Conservation (phyloP, 208 protist genomes). For the Angomonas deanei region DNA sequence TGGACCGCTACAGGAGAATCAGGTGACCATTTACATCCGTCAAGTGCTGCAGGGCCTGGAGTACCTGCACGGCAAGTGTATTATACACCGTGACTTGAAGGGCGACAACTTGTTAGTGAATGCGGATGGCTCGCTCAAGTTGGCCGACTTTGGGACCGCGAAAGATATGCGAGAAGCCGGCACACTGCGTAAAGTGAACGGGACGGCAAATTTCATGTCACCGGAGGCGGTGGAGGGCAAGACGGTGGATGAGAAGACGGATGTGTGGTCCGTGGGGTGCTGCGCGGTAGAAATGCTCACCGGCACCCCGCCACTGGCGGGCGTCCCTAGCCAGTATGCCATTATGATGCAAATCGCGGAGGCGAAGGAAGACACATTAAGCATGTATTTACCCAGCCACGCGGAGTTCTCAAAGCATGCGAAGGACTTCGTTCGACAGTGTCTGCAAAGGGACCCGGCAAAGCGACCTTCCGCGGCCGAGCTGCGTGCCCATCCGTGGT, state of each 20-base stretch:
- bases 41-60: constrained; percentile 79
- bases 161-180: constrained; percentile 22
- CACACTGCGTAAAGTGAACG: constrained; percentile 43
- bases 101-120: constrained; percentile 89
- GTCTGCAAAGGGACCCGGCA: constrained; percentile 45
- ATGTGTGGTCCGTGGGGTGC: constrained; percentile 91
- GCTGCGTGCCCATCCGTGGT: constrained; percentile 66
- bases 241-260: constrained; percentile 30
- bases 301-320: constrained; percentile 51
- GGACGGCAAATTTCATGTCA: constrained; percentile 90
- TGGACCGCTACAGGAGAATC: constrained; percentile 71
- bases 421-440: constrained; percentile 51
- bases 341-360: constrained; percentile 78
- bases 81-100: constrained; percentile 91
- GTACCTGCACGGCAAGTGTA: constrained; percentile 79
- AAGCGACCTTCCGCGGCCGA: constrained; percentile 46
- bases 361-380: constrained; percentile 23
- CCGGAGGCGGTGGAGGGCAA: constrained; percentile 77
- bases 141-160: constrained; percentile 83
- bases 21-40: constrained; percentile 58
- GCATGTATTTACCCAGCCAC: constrained; percentile 53
- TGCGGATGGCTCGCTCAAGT: constrained; percentile 63
- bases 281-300: constrained; percentile 90
- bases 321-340: constrained; percentile 61
- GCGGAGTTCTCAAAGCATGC: constrained; percentile 45